These are phyloP conservation scores for Pichia sporocuriosa DNA, from an alignment of 805 yeast species.

Conservation along the genomic window DNA sequence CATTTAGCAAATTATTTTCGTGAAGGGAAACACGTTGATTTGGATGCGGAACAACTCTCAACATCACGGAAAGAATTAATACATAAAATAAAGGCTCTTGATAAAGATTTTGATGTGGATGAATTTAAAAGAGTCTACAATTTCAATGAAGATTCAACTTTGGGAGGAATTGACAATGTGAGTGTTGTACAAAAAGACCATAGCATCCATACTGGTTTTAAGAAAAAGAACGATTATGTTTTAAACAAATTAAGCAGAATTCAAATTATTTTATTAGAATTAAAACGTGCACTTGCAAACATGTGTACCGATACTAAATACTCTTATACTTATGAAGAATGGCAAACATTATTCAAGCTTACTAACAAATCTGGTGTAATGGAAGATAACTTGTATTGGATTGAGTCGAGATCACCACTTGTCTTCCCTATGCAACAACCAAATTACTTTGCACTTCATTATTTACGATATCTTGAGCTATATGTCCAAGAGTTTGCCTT, in stretches of 20 bases:
- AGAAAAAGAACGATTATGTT: constrained; percentile 23
- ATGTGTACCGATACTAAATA: constrained; percentile 35
- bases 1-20: constrained; percentile 20
- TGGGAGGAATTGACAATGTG: background rate
- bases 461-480: constrained; percentile 21
- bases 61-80: constrained; percentile 10
- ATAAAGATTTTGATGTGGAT: constrained; percentile 13
- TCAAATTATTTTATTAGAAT: constrained; percentile 25
- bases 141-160: background rate
- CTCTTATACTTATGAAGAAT: constrained; percentile 44
- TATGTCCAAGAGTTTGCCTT: constrained; percentile 23
- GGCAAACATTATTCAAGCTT: constrained; percentile 37
- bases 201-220: constrained; percentile 17
- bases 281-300: constrained; percentile 29
- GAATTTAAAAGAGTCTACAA: constrained; percentile 4
- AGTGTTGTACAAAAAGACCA: constrained; percentile 9
- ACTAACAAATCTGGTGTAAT: constrained; percentile 22
- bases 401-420: constrained; percentile 60
- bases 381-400: constrained; percentile 44
- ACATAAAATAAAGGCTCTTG: constrained; percentile 15
- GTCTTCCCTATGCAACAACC: constrained; percentile 66
- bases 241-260: constrained; percentile 18
- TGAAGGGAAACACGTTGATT: constrained; percentile 16
- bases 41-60: constrained; percentile 4
- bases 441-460: constrained; percentile 40